Evolutionary conservation across 73 alveolate species (phyloP), one percentile per base, ranked within the genome.

Genomic region (Effrenium voratum): DNA sequence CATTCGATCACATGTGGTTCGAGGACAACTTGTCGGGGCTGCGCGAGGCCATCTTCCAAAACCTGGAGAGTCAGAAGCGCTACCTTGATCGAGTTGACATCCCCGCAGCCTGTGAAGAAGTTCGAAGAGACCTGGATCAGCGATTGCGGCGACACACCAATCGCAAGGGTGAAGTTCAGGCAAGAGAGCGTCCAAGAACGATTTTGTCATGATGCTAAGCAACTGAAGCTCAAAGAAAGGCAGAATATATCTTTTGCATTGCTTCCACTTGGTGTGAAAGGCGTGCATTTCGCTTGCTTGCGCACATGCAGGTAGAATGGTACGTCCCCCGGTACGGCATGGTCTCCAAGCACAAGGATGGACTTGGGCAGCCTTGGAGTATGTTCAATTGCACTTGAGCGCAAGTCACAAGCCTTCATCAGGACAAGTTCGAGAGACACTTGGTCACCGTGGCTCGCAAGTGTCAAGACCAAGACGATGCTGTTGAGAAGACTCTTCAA

Each of bases 161-260:
- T 50, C 98, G 98, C 43, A 91, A 91, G 57, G 98, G 98, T 34
- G 90, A 91, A 91, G 98, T 91, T 75, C 98, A 91, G 98, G 98
- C 70, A 50, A 1, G 73, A 0, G 13, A 0, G 32, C 43, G 22
- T 12, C 34, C 40, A 40, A 22, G 38, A 19, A 36, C 41, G 77
- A 12, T 10, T 60, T 28, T 24, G n/a, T n/a, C n/a, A n/a, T n/a
- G n/a, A n/a, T n/a, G n/a, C n/a, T 60, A 36, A 6, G 75, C 75
- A 60, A 49, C 79, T 38, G 34, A 80, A 5, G n/a, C 45, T 44
- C 46, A 66, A 22, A 70, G 91, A 6, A 46, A 80, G 40, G 91
- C 66, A 0, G n/a, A 43, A 2, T 5, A 44, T 30, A 16, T 28
- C 40, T 36, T 34, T 36, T 19, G 34, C 80, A 36, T 43, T 22